These are phyloP conservation scores for Podosphaera leucotricha DNA, from an alignment of 2,329 filamentous ascomycete species.

Conservation along the genomic window DNA sequence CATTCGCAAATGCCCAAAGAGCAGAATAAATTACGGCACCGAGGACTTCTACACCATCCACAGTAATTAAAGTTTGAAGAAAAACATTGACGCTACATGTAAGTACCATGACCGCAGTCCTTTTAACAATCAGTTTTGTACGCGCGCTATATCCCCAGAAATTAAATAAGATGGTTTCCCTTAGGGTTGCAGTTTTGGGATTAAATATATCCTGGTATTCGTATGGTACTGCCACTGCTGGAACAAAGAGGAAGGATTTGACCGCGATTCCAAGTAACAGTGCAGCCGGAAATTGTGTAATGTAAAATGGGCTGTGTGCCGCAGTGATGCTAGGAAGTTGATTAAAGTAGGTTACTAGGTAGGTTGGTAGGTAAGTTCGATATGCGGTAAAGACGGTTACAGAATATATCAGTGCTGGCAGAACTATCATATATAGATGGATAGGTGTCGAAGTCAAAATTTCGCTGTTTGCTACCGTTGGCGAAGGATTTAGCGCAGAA, in stretches of 20 bases:
- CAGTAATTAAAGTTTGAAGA: conserved; percentile 38
- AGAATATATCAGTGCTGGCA: conserved; percentile 51
- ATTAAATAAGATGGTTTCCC: conserved; percentile 49
- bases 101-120: conserved; percentile 35
- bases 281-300: conserved; percentile 33
- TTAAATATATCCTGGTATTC: conserved; percentile 32
- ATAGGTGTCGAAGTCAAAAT: conserved; percentile 40
- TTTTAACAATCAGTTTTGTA: conserved; percentile 37
- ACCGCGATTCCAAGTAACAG: conserved; percentile 42
- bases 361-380: conserved; percentile 43
- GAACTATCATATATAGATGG: conserved; percentile 37
- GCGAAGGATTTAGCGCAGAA: conserved; percentile 14
- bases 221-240: conserved; percentile 28
- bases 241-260: conserved; percentile 55
- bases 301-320: conserved; percentile 38
- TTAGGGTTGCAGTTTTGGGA: conserved; percentile 37
- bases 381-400: conserved; percentile 48
- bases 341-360: conserved; percentile 55
- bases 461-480: conserved; percentile 32
- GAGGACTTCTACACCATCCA: conserved; percentile 43
- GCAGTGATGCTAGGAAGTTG: conserved; percentile 43
- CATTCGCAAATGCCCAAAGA: conserved; percentile 47
- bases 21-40: conserved; percentile 52
- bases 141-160: conserved; percentile 43
- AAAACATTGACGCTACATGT: conserved; percentile 35